Percentiles rank a stretch among this genome's conserved stretches.
phyloP scores from a whole-genome alignment of 1,139 yeast genomes.

The Pichia sp. region DNA sequence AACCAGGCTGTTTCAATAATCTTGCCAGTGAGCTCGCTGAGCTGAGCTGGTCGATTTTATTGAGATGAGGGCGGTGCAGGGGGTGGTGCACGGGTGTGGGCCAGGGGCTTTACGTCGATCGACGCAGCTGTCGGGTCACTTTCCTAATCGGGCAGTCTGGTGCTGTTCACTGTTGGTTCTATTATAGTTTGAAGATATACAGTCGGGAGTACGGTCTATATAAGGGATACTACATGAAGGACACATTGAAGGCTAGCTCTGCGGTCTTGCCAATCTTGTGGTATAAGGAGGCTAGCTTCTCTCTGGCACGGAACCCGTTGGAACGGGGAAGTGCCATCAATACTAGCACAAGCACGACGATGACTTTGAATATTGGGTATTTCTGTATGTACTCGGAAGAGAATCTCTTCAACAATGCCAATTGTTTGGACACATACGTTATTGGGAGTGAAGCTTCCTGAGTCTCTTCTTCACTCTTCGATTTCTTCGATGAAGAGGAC shows the following conservation, averaged over 20 bases:
- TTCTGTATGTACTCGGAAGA: neutral
- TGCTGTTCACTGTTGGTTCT: too few relatives aligned
- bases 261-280: neutral
- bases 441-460: neutral
- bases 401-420: neutral
- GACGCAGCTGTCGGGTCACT: too few relatives aligned
- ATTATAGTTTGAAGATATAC: too few relatives aligned
- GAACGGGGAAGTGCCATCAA: neutral
- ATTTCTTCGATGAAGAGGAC: neutral
- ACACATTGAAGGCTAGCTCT: neutral
- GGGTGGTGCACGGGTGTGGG: too few relatives aligned
- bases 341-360: neutral
- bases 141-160: too few relatives aligned
- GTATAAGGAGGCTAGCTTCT: neutral
- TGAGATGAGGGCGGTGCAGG: too few relatives aligned
- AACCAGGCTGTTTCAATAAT: too few relatives aligned
- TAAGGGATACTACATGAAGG: slow-evolving; percentile 1
- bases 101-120: too few relatives aligned
- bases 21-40: too few relatives aligned
- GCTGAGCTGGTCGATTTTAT: too few relatives aligned
- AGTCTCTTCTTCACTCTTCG: neutral
- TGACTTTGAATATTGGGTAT: neutral
- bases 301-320: neutral
- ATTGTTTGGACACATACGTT: neutral
- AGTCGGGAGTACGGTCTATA: neutral